Evolutionary conservation across 306 rosid genomes (phyloP).

Genomic region (Cicer cuneatum): DNA sequence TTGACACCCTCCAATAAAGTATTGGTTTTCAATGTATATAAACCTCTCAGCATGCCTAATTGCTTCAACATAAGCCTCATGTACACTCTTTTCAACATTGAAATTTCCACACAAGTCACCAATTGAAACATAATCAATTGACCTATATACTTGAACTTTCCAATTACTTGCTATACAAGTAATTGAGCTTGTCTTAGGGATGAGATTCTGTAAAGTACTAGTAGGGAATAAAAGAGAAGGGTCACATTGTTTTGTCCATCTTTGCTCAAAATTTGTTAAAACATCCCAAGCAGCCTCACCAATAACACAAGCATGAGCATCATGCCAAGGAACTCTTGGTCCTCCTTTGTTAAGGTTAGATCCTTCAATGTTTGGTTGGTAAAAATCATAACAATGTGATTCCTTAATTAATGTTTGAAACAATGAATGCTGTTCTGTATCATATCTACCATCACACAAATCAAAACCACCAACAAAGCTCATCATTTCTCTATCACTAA

Average conservation of each 20-base stretch:
- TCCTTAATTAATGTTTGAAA: conserved; percentile 72
- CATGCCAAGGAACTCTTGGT: conserved; percentile 95
- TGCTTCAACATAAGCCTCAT: conserved; percentile 86
- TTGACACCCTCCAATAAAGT: conserved; percentile 89
- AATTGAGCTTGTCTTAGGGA: conserved; percentile 51
- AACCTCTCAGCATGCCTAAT: conserved; percentile 82
- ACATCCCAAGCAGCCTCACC: conserved; percentile 95
- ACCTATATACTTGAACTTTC: conserved; percentile 88
- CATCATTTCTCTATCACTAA: conserved; percentile 62
- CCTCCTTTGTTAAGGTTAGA: conserved; percentile 80
- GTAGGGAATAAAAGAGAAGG: conserved; percentile 69
- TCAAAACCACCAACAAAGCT: conserved; percentile 93
- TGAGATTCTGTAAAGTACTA: conserved; percentile 52
- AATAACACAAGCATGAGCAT: conserved; percentile 81
- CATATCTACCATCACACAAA: conserved; percentile 84
- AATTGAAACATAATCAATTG: conserved; percentile 70
- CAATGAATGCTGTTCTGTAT: conserved; percentile 83
- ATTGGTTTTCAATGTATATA: conserved; percentile 94
- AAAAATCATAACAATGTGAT: conserved; percentile 72
- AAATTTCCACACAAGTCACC: conserved; percentile 57
- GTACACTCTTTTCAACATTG: conserved; percentile 76
- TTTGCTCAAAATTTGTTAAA: conserved; percentile 81
- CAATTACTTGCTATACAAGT: conserved; percentile 55
- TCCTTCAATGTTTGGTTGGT: conserved; percentile 74
- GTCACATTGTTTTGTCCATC: conserved; percentile 83